Conservation (phyloP, 192 early-diverging fungal species). For the Umbelopsis vinacea region DNA sequence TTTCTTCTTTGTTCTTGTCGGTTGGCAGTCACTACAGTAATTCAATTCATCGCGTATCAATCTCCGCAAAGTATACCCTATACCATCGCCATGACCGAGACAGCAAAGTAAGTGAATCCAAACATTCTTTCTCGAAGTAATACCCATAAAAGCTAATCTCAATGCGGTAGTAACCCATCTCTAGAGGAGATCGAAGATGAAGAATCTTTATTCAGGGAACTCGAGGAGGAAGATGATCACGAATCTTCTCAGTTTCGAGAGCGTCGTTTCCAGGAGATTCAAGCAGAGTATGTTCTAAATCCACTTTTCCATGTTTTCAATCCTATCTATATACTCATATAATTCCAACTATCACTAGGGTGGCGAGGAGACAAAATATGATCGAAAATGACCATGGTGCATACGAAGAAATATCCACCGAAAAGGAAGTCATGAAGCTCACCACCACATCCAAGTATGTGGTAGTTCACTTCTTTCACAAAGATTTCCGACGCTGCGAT, state of each 20-base stretch:
- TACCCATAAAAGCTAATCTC: background rate
- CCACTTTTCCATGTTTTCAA: background rate
- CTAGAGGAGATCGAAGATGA: slow-evolving; percentile 62
- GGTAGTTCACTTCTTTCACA: slow-evolving; percentile 90
- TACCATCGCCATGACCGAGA: background rate
- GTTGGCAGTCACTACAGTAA: slow-evolving; percentile 1
- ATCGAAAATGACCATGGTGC: slow-evolving; percentile 72
- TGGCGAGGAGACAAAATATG: slow-evolving; percentile 64
- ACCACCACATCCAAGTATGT: slow-evolving; percentile 73
- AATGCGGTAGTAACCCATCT: background rate
- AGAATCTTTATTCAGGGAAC: slow-evolving; percentile 80
- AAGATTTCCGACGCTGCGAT: slow-evolving; percentile 91
- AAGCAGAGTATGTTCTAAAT: slow-evolving; percentile 71
- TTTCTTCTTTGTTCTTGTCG: background rate
- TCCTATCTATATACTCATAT: background rate
- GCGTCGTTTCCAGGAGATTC: slow-evolving; percentile 80
- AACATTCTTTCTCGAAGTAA: background rate
- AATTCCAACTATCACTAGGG: slow-evolving; percentile 41
- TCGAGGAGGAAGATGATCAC: slow-evolving; percentile 85
- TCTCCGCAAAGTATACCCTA: background rate
- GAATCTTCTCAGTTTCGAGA: slow-evolving; percentile 78
- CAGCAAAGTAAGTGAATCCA: background rate
- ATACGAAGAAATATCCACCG: slow-evolving; percentile 73
- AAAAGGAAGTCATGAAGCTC: slow-evolving; percentile 85
- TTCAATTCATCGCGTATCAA: too few relatives aligned